These are phyloP conservation scores for Trichoderma gracile DNA, from an alignment of 2,329 filamentous ascomycete genomes.

Conservation along the genomic window DNA sequence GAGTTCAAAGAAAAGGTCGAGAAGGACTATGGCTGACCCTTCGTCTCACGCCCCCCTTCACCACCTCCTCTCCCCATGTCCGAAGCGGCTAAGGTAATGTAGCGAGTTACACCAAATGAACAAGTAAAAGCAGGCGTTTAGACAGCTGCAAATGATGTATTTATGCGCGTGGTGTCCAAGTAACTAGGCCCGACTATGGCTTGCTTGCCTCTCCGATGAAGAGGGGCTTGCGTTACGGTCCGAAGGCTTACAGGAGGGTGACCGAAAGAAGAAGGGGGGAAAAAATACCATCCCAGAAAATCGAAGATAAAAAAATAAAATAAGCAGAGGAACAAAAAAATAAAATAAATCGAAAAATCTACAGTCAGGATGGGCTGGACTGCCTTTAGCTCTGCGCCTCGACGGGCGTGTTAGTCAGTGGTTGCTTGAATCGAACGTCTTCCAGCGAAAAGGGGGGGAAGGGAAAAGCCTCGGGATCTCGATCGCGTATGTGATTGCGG, in stretches of 20 bases:
- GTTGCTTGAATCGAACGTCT: slow-evolving; percentile 1
- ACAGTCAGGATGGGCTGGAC: not conserved
- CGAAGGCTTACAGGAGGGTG: not conserved
- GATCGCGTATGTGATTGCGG: no score
- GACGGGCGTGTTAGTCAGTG: not conserved
- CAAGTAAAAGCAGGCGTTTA: not conserved
- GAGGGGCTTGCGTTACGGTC: slow-evolving; percentile 9
- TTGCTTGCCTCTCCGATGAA: not conserved
- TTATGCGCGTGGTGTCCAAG: not conserved
- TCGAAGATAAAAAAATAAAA: not conserved
- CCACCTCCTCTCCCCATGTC: not conserved
- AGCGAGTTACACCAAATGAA: no score
- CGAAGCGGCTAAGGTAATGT: not conserved
- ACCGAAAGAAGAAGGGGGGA: not conserved
- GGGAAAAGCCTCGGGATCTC: slow-evolving; percentile 3
- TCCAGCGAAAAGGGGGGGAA: not conserved
- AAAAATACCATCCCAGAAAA: not conserved
- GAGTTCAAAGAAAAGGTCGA: no score
- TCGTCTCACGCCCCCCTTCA: not conserved
- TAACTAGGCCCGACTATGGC: not conserved
- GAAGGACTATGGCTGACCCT: not conserved
- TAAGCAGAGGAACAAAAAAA: not conserved
- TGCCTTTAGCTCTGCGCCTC: not conserved
- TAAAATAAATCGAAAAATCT: not conserved
- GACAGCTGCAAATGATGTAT: slow-evolving; percentile 5